phyloP scores from a whole-genome alignment of 192 early-diverging fungal genomes.

The Chytriomyces sp. region DNA sequence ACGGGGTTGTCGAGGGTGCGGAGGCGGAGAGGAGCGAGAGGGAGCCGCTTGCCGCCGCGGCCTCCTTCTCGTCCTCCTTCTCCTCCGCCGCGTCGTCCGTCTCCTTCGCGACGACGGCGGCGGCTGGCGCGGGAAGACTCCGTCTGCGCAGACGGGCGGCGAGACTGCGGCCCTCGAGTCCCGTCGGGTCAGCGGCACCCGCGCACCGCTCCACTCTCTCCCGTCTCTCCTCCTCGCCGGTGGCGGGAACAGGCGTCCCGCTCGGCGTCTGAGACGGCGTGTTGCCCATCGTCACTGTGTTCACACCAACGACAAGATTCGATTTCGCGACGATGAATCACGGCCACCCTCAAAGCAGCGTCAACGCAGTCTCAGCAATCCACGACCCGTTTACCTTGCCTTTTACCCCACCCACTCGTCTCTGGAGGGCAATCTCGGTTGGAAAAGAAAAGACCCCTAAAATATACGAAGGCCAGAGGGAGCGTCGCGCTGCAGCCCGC shows the following conservation, averaged over 20 bases:
- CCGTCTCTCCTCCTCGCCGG: not conserved
- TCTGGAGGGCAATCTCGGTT: too few species aligned
- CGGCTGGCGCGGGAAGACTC: not conserved
- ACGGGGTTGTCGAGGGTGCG: not conserved
- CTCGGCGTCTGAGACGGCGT: not conserved
- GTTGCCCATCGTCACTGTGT: conserved; percentile 9
- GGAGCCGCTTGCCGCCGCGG: not conserved
- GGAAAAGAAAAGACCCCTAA: too few species aligned
- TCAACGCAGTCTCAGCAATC: too few species aligned
- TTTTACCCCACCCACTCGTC: too few species aligned
- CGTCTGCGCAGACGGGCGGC: not conserved
- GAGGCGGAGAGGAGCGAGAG: not conserved
- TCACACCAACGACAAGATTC: not conserved
- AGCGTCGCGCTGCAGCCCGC: too few species aligned
- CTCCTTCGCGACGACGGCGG: not conserved
- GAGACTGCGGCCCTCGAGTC: not conserved
- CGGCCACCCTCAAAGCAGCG: too few species aligned
- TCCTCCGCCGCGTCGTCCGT: not conserved
- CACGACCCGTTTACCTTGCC: too few species aligned
- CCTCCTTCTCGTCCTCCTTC: not conserved
- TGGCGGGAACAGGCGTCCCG: not conserved
- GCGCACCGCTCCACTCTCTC: not conserved
- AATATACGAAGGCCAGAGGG: too few species aligned
- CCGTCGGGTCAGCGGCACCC: not conserved
- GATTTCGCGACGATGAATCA: too few species aligned